Percentiles rank a stretch among this genome's conserved stretches.
These are phyloP conservation scores for Rhizopus stolonifer DNA, from an alignment of 371 early-diverging fungal species.

Conservation along the genomic window DNA sequence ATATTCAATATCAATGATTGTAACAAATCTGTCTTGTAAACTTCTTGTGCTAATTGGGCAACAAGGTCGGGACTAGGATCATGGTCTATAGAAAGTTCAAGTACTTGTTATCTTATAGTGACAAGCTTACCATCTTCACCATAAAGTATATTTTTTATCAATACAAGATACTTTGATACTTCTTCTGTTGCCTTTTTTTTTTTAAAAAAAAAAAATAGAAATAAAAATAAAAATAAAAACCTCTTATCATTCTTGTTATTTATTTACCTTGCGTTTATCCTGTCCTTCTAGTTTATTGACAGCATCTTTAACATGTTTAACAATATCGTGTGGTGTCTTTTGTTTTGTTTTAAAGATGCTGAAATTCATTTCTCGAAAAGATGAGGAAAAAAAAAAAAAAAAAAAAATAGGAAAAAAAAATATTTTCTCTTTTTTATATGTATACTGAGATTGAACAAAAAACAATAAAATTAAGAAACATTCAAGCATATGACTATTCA, in stretches of 20 bases:
- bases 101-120: too few species aligned
- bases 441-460: slow-evolving; percentile 3
- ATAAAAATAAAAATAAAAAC: too few species aligned
- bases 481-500: too few species aligned
- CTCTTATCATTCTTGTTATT: not conserved
- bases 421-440: slow-evolving; percentile 3
- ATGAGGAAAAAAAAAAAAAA: slow-evolving; percentile 1
- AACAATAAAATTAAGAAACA: slow-evolving; percentile 1
- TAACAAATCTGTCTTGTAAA: slow-evolving; percentile 87
- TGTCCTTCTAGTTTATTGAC: slow-evolving; percentile 68
- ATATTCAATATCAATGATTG: slow-evolving; percentile 84
- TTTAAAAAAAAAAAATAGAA: not conserved
- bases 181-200: slow-evolving; percentile 86
- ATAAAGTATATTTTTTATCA: slow-evolving; percentile 90
- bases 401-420: slow-evolving; percentile 19
- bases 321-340: slow-evolving; percentile 91
- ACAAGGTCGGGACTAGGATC: slow-evolving; percentile 92
- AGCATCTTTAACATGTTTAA: slow-evolving; percentile 82
- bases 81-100: slow-evolving; percentile 52
- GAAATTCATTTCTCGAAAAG: slow-evolving; percentile 19
- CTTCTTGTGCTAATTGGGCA: slow-evolving; percentile 92
- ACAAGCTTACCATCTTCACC: slow-evolving; percentile 91
- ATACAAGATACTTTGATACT: slow-evolving; percentile 86
- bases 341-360: slow-evolving; percentile 82
- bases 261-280: slow-evolving; percentile 62